Percentiles rank a stretch among this genome's conserved stretches.
These are phyloP conservation scores for Leccinum pseudoinsigne DNA, from an alignment of 1,284 basidiomycete species.

Conservation along the genomic window DNA sequence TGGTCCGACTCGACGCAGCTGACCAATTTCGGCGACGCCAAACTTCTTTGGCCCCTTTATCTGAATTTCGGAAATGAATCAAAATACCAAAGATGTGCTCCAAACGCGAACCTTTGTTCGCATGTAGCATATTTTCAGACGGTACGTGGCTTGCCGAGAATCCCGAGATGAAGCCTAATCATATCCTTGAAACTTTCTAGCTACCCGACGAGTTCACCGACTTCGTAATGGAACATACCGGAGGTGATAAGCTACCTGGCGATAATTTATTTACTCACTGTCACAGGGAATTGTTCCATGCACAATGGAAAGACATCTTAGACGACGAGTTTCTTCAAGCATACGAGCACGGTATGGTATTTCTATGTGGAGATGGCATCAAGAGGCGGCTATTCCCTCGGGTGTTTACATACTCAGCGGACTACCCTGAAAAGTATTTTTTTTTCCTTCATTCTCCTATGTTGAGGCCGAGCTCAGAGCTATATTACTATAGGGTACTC, in stretches of 20 bases:
- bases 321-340: not conserved
- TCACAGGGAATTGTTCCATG: not conserved
- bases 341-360: not conserved
- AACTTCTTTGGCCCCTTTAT: not conserved
- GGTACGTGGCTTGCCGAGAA: not conserved
- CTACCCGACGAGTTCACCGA: not conserved
- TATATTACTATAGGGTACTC: not conserved
- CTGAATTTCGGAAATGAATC: not conserved
- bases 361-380: not conserved
- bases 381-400: not conserved
- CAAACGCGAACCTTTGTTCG: not conserved
- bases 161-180: not conserved
- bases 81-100: not conserved
- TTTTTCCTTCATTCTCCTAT: not conserved
- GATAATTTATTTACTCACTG: not conserved
- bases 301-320: not conserved
- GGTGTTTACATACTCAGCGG: not conserved
- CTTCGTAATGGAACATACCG: not conserved
- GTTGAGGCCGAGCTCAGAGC: not conserved
- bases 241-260: not conserved
- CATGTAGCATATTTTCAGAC: not conserved
- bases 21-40: not conserved
- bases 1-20: not conserved
- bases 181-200: not conserved
- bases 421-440: not conserved